Evolutionary conservation across 1,284 basidiomycete genomes (phyloP).

Genomic region (Xerocomus amazonicus): DNA sequence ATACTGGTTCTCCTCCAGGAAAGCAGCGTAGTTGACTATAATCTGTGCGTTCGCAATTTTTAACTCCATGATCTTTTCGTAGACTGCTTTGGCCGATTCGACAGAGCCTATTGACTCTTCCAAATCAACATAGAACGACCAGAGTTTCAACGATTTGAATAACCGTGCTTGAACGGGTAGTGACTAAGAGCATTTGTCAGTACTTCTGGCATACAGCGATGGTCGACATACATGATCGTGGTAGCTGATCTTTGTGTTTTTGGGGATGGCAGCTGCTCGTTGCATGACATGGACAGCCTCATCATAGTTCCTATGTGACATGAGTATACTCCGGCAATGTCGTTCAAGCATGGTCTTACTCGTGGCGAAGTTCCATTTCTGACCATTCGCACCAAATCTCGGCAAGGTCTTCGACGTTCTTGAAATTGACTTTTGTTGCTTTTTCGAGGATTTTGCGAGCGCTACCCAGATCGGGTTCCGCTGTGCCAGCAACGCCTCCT

Average conservation of each 20-base stretch:
- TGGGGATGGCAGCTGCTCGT: constrained; percentile 87
- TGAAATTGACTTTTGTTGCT: constrained; percentile 89
- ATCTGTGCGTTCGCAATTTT: constrained; percentile 99
- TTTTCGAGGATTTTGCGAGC: constrained; percentile 93
- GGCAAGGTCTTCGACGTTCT: constrained; percentile 94
- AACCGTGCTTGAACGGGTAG: constrained; percentile 85
- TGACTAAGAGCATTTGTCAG: constrained; percentile 43
- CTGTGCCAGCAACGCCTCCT: constrained; percentile 77
- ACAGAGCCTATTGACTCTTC: constrained; percentile 96
- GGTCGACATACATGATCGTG: constrained; percentile 81
- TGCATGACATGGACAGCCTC: constrained; percentile 95
- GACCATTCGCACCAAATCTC: constrained; percentile 99
- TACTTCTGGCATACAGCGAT: neutral
- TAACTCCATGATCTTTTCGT: constrained; percentile 96
- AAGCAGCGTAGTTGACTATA: constrained; percentile 96
- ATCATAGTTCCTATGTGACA: constrained; percentile 78
- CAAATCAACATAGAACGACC: constrained; percentile 98
- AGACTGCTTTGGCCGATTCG: constrained; percentile 88
- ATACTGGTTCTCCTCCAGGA: constrained; percentile 97
- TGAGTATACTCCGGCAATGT: constrained; percentile 9
- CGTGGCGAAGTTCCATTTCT: constrained; percentile 95
- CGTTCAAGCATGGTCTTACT: constrained; percentile 52
- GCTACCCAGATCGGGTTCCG: constrained; percentile 78
- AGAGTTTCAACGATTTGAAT: constrained; percentile 97
- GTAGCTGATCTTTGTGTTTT: constrained; percentile 88